Evolutionary conservation across 306 rosid genomes (phyloP), one percentile per base, ranked within the genome.

Genomic region (Glycine tomentella): DNA sequence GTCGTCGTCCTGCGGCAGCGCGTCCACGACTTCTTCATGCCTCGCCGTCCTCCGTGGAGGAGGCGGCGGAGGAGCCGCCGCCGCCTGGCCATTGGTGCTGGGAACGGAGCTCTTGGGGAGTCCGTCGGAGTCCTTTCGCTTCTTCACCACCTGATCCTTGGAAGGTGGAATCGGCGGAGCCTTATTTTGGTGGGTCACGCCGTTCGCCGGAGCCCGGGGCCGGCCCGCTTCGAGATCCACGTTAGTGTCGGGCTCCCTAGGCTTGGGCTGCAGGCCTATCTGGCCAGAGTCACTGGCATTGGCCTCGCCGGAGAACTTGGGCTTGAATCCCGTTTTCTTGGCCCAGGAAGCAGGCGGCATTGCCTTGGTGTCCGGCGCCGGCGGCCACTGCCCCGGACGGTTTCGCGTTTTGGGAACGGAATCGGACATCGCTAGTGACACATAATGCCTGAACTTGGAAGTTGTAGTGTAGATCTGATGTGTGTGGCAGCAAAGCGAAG

Each of bases 261-360:
- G 85, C 45, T 80, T 81, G 4, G 88, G 84, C 9, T 90, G 90
- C 38, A 77, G 31, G 38, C 20, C 44, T 74, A 93, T 58, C 74
- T 91, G 97, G 16, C 89, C 97, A 0, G 99, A 90, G 67, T 95
- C 87, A 48, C 81, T 45, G 42, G 93, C 91, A 87, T 90, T 89
- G 74, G 97, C 83, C 91, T 96, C 98, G 68, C 99, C 98, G 34
- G 99, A 96, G 84, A 96, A 90, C 75, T 93, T 93, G 58, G 99
- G 98, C 76, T 83, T 83, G 76, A 96, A 96, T 12, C 97, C 97
- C 1, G 99, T 93, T 83, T 87, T 85, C 85, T 92, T 93, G 13
- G 99, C 99, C 99, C 99, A 96, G 2, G 99, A 88, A 61, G 99
- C 73, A 20, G 98, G 94, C 53, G 97, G 94, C 89, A 88, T 53